Conservation (phyloP, 371 early-diverging fungal genomes). For the Apophysomyces variabilis region DNA sequence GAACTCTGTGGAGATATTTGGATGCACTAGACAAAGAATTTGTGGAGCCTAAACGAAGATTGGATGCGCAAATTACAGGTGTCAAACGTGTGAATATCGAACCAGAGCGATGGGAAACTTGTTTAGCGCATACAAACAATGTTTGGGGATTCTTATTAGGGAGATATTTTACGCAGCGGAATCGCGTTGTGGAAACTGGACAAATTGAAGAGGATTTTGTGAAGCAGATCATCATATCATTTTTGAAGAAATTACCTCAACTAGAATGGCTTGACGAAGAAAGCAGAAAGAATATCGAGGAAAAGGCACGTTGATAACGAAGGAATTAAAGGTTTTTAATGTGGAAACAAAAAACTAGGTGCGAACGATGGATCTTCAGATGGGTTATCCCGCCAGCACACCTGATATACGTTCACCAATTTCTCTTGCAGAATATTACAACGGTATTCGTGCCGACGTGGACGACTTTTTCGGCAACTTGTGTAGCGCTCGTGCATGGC, state of each 20-base stretch:
- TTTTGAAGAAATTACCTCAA: conserved; percentile 36
- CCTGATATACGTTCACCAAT: conserved; percentile 47
- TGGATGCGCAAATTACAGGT: conserved; percentile 44
- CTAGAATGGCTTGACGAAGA: conserved; percentile 47
- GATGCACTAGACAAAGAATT: conserved; percentile 36
- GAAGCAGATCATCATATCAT: conserved; percentile 26
- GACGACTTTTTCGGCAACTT: conserved; percentile 54
- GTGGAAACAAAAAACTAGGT: not conserved
- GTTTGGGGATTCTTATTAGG: conserved; percentile 59
- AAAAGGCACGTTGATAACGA: conserved; percentile 33
- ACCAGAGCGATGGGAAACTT: conserved; percentile 59
- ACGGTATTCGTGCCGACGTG: conserved; percentile 32
- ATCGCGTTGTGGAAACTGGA: conserved; percentile 17
- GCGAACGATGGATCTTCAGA: conserved; percentile 26
- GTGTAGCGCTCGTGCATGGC: conserved; percentile 35
- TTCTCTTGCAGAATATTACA: conserved; percentile 52
- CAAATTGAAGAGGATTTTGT: conserved; percentile 34
- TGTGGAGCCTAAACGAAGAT: conserved; percentile 24
- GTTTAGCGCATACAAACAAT: conserved; percentile 48
- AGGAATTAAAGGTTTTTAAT: not conserved
- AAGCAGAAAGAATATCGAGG: conserved; percentile 32
- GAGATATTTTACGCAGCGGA: conserved; percentile 46
- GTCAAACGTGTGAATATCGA: conserved; percentile 33
- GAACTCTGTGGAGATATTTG: conserved; percentile 36
- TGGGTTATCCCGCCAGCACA: conserved; percentile 50